Conservation (phyloP, 2,329 filamentous ascomycete species). For the Teratosphaeria epicoccoides region DNA sequence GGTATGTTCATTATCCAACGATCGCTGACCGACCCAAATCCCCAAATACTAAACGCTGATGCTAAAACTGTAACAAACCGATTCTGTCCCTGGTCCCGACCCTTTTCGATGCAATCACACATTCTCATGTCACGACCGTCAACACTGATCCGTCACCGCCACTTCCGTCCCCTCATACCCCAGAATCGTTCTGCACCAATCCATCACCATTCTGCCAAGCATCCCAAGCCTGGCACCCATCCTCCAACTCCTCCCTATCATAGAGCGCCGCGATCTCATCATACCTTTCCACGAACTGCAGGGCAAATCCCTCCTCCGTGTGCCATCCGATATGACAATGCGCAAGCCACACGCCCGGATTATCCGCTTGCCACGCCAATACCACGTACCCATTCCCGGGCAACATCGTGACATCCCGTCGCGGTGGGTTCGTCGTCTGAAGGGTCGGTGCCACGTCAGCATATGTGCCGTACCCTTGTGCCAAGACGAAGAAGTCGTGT, state of each 20-base stretch:
- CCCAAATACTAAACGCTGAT: neutral
- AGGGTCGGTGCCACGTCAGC: slow-evolving; percentile 21
- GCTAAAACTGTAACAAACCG: neutral
- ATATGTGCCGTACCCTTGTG: slow-evolving; percentile 27
- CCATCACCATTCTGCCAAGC: neutral
- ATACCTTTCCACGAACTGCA: slow-evolving; percentile 6
- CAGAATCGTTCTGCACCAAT: slow-evolving; percentile 1
- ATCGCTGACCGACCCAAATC: neutral
- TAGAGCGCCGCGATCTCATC: slow-evolving; percentile 5
- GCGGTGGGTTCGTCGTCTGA: slow-evolving; percentile 22
- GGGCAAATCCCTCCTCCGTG: slow-evolving; percentile 9
- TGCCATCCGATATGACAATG: slow-evolving; percentile 25
- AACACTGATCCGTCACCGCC: too few species aligned
- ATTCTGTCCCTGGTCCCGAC: neutral
- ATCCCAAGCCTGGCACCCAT: neutral
- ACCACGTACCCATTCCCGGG: slow-evolving; percentile 25
- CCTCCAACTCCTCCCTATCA: neutral
- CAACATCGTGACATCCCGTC: slow-evolving; percentile 25
- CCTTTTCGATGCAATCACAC: too few species aligned
- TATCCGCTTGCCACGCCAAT: slow-evolving; percentile 25
- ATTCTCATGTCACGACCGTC: too few species aligned
- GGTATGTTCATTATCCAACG: neutral
- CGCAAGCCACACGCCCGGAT: slow-evolving; percentile 23
- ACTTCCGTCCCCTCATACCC: neutral
- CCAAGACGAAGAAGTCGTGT: slow-evolving; percentile 37